Evolutionary conservation across 1,284 basidiomycete species (phyloP).

Genomic region (Naganishia sp.): DNA sequence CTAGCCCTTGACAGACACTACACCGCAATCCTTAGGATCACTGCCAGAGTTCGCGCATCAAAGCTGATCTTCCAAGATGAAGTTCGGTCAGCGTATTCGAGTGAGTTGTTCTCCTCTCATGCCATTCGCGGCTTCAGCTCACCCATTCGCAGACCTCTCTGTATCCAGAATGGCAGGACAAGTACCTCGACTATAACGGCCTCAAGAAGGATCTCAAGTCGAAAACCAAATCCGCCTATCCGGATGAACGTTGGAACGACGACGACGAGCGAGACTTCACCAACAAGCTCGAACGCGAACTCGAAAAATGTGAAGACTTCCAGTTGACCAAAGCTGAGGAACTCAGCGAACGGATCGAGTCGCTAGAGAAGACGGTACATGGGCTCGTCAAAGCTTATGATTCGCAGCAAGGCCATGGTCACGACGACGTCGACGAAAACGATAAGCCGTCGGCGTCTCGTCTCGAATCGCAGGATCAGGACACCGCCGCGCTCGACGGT

Average conservation of each 20-base stretch:
- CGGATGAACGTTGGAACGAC: slow-evolving; percentile 63
- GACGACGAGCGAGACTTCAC: slow-evolving; percentile 81
- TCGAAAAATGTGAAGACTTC: slow-evolving; percentile 95
- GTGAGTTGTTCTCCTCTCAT: slow-evolving; percentile 56
- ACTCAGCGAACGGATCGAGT: slow-evolving; percentile 73
- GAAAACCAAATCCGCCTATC: slow-evolving; percentile 41
- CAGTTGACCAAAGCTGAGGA: slow-evolving; percentile 89
- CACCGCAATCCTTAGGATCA: no score
- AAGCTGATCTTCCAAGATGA: slow-evolving; percentile 59
- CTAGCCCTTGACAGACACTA: no score
- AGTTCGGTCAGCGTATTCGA: slow-evolving; percentile 85
- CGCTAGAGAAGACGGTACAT: slow-evolving; percentile 76
- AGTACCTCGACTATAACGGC: slow-evolving; percentile 84
- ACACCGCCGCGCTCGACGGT: slow-evolving; percentile 64
- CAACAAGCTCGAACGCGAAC: slow-evolving; percentile 74
- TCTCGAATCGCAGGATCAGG: slow-evolving; percentile 57
- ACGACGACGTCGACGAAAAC: slow-evolving; percentile 42
- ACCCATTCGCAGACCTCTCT: slow-evolving; percentile 65
- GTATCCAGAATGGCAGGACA: slow-evolving; percentile 85
- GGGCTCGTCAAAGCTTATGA: slow-evolving; percentile 68
- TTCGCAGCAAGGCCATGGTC: slow-evolving; percentile 42
- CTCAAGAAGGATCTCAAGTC: slow-evolving; percentile 84
- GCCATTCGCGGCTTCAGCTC: slow-evolving; percentile 25
- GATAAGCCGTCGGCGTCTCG: slow-evolving; percentile 53
- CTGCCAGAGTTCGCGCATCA: no score